Evolutionary conservation across 768 basidiomycete species (phyloP), one percentile per base, ranked within the genome.

Genomic region (Tulasnella sp.): DNA sequence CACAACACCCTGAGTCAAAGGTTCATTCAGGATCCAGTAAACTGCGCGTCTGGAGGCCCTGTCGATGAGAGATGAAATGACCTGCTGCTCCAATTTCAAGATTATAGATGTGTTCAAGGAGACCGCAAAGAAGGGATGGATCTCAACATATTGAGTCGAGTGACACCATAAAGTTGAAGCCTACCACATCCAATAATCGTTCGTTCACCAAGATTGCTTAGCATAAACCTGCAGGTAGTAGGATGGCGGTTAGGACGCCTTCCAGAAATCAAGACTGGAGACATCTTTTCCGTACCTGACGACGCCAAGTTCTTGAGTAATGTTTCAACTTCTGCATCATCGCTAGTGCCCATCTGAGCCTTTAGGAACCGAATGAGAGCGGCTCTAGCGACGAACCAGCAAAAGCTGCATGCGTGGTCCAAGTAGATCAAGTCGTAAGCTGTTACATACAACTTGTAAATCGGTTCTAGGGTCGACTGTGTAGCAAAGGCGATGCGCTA

Each of bases 351-450:
- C 44, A 31, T 79, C 42, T 24, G 40, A 8, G 40, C 71, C n/a
- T 73, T 46, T n/a, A 79, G 24, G 39, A 79, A 74, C 36, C 78
- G 71, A 27, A 74, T 79, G 36, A 79, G 40, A 27, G 78, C 38
- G 27, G 48, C 78, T 9, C 78, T 72, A 24, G 71, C 71, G 48
- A 79, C 48, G 73, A 79, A 79, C 78, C 78, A 79, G 42, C 39
- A 46, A 31, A 72, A 84, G 39, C 78, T 73, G 34, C 44, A 79
- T 10, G n/a, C 92, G n/a, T 79, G 78, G 36, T 79, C 78, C 40
- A 79, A 44, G 42, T 73, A 74, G 21, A 79, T 40, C 39, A 74
- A 58, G 27, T 80, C 80, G 72, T 68, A 80, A 5, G 80, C 1
- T n/a, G 79, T 81, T n/a, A 36, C 80, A 9, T 31, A 56, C 2